Percentiles rank a stretch among this genome's conserved stretches.
Evolutionary conservation across 2,329 filamentous ascomycete species (phyloP).

Genomic region (Simplicillium sp.): DNA sequence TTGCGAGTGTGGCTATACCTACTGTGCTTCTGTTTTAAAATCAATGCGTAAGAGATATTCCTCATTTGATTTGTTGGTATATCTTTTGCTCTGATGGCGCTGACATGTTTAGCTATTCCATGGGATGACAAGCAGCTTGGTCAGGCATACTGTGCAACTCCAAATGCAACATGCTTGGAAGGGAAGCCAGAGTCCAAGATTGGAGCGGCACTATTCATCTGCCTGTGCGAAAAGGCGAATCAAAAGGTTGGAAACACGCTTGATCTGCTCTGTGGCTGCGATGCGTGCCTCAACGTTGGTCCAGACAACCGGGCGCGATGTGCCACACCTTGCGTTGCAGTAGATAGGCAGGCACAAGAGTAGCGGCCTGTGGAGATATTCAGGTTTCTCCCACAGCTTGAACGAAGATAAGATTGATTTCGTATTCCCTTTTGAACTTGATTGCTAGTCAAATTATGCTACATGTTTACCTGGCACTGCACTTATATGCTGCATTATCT

Average conservation of each 20-base stretch:
- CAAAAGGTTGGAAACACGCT: slow-evolving; percentile 22
- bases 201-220: slow-evolving; percentile 25
- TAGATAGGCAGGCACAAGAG: too few species aligned
- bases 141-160: slow-evolving; percentile 26
- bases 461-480: too few species aligned
- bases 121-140: slow-evolving; percentile 23
- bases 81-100: neutral
- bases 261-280: slow-evolving; percentile 28
- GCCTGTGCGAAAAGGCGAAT: slow-evolving; percentile 22
- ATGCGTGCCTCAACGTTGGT: slow-evolving; percentile 26
- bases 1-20: slow-evolving; percentile 32
- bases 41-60: slow-evolving; percentile 20
- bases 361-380: too few species aligned
- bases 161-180: slow-evolving; percentile 21
- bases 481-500: too few species aligned
- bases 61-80: neutral
- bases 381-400: too few species aligned
- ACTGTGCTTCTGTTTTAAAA: slow-evolving; percentile 28
- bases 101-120: slow-evolving; percentile 10
- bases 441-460: too few species aligned
- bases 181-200: slow-evolving; percentile 19
- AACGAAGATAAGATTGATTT: too few species aligned
- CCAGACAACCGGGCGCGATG: slow-evolving; percentile 30
- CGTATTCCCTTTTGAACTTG: too few species aligned
- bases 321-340: slow-evolving; percentile 20